phyloP scores from a whole-genome alignment of 306 rosid genomes.

The Rosa lucieae region DNA sequence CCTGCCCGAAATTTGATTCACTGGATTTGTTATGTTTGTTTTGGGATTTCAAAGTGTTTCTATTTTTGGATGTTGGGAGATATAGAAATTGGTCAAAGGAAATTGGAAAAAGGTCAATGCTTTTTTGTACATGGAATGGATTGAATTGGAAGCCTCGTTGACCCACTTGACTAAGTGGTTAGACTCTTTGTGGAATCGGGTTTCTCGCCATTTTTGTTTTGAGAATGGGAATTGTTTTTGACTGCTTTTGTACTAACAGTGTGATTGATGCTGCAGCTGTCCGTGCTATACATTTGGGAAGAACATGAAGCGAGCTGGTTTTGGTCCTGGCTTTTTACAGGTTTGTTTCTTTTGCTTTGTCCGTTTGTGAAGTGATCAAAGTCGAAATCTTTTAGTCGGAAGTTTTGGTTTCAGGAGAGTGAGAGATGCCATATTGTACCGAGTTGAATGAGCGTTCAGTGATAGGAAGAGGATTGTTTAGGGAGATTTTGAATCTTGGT shows the following conservation, averaged over 20 bases:
- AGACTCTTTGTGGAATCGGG: not conserved
- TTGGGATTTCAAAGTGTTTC: not conserved
- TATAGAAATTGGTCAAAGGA: not conserved
- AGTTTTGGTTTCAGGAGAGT: not conserved
- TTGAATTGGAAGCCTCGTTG: not conserved
- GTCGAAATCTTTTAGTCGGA: not conserved
- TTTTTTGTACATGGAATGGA: not conserved
- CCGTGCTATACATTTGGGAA: conserved; percentile 95
- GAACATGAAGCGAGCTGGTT: conserved; percentile 95
- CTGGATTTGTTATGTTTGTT: no score
- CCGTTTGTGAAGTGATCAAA: not conserved
- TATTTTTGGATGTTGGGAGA: not conserved
- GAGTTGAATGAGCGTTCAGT: conserved; percentile 8
- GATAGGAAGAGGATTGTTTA: not conserved
- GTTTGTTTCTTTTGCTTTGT: conserved; percentile 38
- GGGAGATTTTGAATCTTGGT: conserved; percentile 19
- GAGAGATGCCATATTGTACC: conserved; percentile 2
- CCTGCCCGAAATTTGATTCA: no score
- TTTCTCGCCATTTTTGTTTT: not conserved
- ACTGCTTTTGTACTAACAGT: not conserved
- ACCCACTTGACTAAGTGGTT: not conserved
- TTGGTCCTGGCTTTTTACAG: conserved; percentile 73
- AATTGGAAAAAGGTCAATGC: not conserved
- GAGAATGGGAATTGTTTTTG: conserved; percentile 7
- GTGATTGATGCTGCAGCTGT: conserved; percentile 63